Evolutionary conservation across 345 rosid genomes (phyloP).

Genomic region (Citrus medica): DNA sequence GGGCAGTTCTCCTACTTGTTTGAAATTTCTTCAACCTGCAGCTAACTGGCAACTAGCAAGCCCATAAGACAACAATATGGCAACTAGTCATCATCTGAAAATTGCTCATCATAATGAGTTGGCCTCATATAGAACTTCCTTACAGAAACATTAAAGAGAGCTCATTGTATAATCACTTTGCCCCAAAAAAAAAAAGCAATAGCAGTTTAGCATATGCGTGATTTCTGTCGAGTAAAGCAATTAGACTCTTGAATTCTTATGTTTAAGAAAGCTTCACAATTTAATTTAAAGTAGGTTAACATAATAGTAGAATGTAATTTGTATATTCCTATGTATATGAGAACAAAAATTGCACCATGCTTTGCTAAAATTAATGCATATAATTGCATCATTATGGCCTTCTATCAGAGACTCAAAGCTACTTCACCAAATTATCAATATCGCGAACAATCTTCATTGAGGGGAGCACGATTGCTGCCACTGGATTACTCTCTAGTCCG

Average conservation of each 20-base stretch:
- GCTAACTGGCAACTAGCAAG: not conserved
- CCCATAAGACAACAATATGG: not conserved
- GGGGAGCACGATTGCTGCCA: constrained; percentile 82
- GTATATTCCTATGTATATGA: not conserved
- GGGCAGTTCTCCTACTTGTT: no score
- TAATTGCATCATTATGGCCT: not conserved
- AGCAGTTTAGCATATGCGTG: not conserved
- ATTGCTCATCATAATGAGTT: not conserved
- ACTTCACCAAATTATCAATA: constrained; percentile 32
- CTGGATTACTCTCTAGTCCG: constrained; percentile 55
- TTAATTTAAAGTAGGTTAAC: not conserved
- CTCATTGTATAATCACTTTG: not conserved
- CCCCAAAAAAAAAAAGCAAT: not conserved
- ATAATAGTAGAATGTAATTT: not conserved
- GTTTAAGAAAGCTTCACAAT: not conserved
- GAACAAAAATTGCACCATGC: not conserved
- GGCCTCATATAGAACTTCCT: not conserved
- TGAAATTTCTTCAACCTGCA: no score
- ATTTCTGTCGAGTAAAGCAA: not conserved
- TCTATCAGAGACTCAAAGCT: constrained; percentile 8
- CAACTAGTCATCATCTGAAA: no score
- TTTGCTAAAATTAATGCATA: not conserved
- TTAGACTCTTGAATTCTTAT: not conserved
- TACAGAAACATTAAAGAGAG: not conserved
- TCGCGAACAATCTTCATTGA: constrained; percentile 62